These are phyloP conservation scores for Xylaria sp. DNA, from an alignment of 2,329 filamentous ascomycete genomes.

Conservation along the genomic window DNA sequence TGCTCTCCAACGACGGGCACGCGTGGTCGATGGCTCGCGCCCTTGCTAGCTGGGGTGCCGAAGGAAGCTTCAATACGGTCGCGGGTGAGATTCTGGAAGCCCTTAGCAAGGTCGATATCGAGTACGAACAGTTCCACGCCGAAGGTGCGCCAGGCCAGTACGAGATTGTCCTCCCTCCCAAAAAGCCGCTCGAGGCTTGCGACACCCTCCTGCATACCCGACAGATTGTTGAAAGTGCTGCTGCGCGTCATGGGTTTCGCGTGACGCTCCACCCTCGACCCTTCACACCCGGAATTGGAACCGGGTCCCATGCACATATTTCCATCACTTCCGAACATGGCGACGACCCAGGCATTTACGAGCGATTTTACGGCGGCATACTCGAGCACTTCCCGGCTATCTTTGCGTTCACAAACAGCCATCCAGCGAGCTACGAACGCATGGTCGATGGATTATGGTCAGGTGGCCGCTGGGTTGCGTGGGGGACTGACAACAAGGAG, in stretches of 20 bases:
- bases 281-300: conserved; percentile 66
- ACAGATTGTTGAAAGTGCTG: conserved; percentile 73
- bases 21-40: conserved; percentile 75
- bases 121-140: conserved; percentile 77
- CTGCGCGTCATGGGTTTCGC: conserved; percentile 68
- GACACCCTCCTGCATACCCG: conserved; percentile 77
- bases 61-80: conserved; percentile 60
- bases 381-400: conserved; percentile 72
- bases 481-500: conserved; percentile 86
- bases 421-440: conserved; percentile 74
- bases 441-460: conserved; percentile 77
- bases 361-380: conserved; percentile 77
- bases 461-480: conserved; percentile 80
- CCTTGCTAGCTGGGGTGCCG: conserved; percentile 64
- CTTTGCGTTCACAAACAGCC: conserved; percentile 74
- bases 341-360: conserved; percentile 59
- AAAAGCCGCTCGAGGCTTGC: conserved; percentile 72
- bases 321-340: conserved; percentile 65
- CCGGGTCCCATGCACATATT: conserved; percentile 75
- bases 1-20: conserved; percentile 69
- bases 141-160: conserved; percentile 80
- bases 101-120: conserved; percentile 70
- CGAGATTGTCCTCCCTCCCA: conserved; percentile 76
- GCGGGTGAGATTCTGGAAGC: conserved; percentile 72
- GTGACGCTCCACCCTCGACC: conserved; percentile 82